Evolutionary conservation across 352 stramenopile species (phyloP).

Genomic region (Phytophthora pini): DNA sequence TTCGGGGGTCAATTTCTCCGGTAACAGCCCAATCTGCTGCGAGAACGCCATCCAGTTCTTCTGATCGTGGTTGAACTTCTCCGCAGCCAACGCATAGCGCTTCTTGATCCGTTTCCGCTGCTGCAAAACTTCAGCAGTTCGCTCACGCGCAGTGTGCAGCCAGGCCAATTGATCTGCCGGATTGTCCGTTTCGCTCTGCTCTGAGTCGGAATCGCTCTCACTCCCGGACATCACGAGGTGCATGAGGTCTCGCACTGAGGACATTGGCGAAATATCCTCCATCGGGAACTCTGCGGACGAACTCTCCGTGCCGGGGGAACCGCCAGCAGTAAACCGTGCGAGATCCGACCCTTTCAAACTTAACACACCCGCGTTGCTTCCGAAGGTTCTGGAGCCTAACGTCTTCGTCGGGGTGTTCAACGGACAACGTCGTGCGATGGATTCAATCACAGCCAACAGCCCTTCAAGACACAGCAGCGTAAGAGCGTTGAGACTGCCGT

Average conservation of each 20-base stretch:
- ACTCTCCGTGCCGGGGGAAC: constrained; percentile 30
- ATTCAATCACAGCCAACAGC: constrained; percentile 95
- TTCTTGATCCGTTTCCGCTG: constrained; percentile 94
- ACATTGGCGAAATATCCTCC: constrained; percentile 87
- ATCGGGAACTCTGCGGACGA: constrained; percentile 55
- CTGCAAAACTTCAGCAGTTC: constrained; percentile 89
- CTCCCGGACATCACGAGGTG: constrained; percentile 82
- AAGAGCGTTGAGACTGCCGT: constrained; percentile 71
- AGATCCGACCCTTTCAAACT: constrained; percentile 73
- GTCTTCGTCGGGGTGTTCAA: constrained; percentile 44
- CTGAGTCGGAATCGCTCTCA: constrained; percentile 78
- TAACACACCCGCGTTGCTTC: constrained; percentile 42
- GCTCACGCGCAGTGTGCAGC: constrained; percentile 85
- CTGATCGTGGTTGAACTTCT: constrained; percentile 95
- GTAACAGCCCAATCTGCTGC: constrained; percentile 87
- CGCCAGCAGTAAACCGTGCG: constrained; percentile 62
- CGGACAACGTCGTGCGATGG: constrained; percentile 88
- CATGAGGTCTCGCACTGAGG: constrained; percentile 85
- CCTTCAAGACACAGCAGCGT: constrained; percentile 78
- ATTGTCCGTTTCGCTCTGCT: constrained; percentile 54
- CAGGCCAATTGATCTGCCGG: constrained; percentile 71
- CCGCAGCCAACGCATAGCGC: constrained; percentile 86
- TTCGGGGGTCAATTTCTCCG: constrained; percentile 85
- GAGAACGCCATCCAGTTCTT: constrained; percentile 94
- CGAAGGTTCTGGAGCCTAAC: constrained; percentile 33